Evolutionary conservation across 78 protist species (phyloP).

Genomic region (Chrysochromulina parva): DNA sequence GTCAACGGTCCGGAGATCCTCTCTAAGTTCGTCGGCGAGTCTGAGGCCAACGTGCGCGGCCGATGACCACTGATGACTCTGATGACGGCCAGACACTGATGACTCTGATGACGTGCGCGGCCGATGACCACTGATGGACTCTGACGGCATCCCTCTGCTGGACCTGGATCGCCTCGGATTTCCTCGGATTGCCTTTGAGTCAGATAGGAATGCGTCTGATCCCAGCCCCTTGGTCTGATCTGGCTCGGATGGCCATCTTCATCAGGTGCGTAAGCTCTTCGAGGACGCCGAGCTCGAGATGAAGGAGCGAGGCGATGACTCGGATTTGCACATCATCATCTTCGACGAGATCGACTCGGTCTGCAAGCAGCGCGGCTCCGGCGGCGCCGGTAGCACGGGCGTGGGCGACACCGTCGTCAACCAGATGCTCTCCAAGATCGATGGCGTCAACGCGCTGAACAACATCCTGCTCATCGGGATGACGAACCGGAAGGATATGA

Average conservation of each 20-base stretch:
- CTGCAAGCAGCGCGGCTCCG: slow-evolving; percentile 89
- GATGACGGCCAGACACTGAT: too few species aligned
- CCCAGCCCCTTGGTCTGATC: too few species aligned
- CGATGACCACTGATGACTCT: too few species aligned
- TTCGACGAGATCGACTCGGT: slow-evolving; percentile 98
- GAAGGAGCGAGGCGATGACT: slow-evolving; percentile 82
- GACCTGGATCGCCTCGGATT: too few species aligned
- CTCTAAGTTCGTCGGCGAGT: slow-evolving; percentile 82
- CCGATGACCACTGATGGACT: too few species aligned
- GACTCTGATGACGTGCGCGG: too few species aligned
- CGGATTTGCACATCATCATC: slow-evolving; percentile 95
- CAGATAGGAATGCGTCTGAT: too few species aligned
- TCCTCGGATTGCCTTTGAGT: too few species aligned
- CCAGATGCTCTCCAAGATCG: slow-evolving; percentile 97
- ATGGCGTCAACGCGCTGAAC: slow-evolving; percentile 97
- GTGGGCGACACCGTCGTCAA: slow-evolving; percentile 90
- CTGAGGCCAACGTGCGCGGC: slow-evolving; percentile 90
- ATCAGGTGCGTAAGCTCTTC: slow-evolving; percentile 82
- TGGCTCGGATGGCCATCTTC: too few species aligned
- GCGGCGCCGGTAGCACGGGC: slow-evolving; percentile 74
- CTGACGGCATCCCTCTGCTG: too few species aligned
- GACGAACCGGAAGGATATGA: slow-evolving; percentile 96
- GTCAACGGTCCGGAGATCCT: slow-evolving; percentile 85
- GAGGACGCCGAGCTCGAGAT: slow-evolving; percentile 86
- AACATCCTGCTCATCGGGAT: slow-evolving; percentile 98